Base-by-base conservation (phyloP, 2,329 filamentous ascomycete genomes). In the Colletotrichum phormii region DNA sequence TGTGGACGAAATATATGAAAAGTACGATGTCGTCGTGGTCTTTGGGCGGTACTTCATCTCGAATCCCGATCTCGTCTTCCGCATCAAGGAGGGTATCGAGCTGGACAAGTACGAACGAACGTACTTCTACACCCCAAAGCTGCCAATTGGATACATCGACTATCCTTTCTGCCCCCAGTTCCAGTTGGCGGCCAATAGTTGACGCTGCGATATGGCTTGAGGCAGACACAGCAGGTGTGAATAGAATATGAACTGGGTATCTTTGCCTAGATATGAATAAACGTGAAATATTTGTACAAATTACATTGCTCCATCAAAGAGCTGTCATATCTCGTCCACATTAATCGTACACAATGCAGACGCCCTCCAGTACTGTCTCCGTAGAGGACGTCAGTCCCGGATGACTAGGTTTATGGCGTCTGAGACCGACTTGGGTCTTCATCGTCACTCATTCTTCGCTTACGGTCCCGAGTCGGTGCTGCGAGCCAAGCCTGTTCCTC, bases 1-100 rank as follows among this genome's bases (percentile, higher is more conserved):
- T 0, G 62, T 80, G 0, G 78, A 80, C 1, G 75, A 73, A 2
- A 68, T 67, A 2, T 81, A 78, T 24, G 75, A 76, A n/a, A 75
- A 75, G 35, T 78, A 77, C 64, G 75, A 82, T 33, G 76, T 81
- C 2, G 74, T 73, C 0, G 72, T 79, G 22, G 75, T 76, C 15
- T 81, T 83, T 68, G 81, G 82, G 0, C 76, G 81, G n/a, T 79
- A 78, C 67, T 83, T 80, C 51, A 78, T 81, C 6, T 79, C 81
- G 2, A 83, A 81, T 26, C 82, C 81, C 0, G 81, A 83, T 7
- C 68, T 83, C 5, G 77, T 79, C 11, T 80, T 76, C 73, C 69
- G 80, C 7, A 73, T 81, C 62, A 76, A 76, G 66, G 70, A 78
- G 67, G 76, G 74, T 22, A 61, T 81, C n/a, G 63, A 72, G 5